phyloP scores from a whole-genome alignment of 78 protist genomes.

The Polysphondylium violaceum region DNA sequence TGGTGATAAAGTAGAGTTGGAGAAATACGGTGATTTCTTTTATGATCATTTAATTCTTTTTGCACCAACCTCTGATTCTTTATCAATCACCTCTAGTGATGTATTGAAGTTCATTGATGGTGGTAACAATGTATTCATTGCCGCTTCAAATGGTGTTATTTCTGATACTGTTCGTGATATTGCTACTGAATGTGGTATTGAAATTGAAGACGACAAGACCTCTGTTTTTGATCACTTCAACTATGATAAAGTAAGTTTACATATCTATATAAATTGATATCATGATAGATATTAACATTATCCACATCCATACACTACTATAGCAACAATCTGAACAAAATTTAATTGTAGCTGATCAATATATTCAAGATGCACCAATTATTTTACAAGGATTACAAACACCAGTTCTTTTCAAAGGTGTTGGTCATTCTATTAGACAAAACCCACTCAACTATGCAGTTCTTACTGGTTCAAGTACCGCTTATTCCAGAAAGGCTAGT shows the following conservation, averaged over 20 bases:
- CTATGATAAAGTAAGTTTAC: slow-evolving; percentile 55
- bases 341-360: slow-evolving; percentile 52
- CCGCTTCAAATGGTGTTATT: slow-evolving; percentile 34
- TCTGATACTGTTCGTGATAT: slow-evolving; percentile 86
- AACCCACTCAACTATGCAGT: slow-evolving; percentile 67
- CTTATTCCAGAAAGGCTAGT: slow-evolving; percentile 76
- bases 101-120: slow-evolving; percentile 79
- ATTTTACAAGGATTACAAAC: slow-evolving; percentile 22
- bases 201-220: slow-evolving; percentile 83
- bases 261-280: neutral
- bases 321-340: slow-evolving; percentile 72
- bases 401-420: slow-evolving; percentile 85
- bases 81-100: slow-evolving; percentile 31
- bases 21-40: slow-evolving; percentile 76
- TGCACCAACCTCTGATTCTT: slow-evolving; percentile 79
- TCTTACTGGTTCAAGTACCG: slow-evolving; percentile 63
- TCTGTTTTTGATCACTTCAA: slow-evolving; percentile 84
- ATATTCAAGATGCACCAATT: slow-evolving; percentile 73
- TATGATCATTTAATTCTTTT: slow-evolving; percentile 82
- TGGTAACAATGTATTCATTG: slow-evolving; percentile 87
- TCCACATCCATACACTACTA: neutral
- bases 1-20: slow-evolving; percentile 23
- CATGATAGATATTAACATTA: neutral
- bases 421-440: slow-evolving; percentile 69
- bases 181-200: slow-evolving; percentile 84